Percentiles rank a stretch among this genome's conserved stretches.
phyloP scores from a whole-genome alignment of 495 filamentous ascomycete species.

The Trichoderma orchidacearum region DNA sequence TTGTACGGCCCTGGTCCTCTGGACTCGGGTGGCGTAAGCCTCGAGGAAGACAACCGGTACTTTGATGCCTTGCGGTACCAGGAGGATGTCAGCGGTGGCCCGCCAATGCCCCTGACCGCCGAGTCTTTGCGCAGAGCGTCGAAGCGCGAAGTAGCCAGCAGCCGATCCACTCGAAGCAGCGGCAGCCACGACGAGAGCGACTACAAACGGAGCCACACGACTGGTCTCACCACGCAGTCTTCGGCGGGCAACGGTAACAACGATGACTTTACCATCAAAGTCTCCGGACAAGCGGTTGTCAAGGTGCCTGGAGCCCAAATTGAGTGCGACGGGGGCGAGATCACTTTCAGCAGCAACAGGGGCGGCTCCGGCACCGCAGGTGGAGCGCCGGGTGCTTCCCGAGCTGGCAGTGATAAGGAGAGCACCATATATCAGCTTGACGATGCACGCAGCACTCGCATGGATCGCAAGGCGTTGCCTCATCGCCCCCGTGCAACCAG shows the following conservation, averaged over 20 bases:
- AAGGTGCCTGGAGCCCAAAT: slow-evolving; percentile 37
- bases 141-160: slow-evolving; percentile 28
- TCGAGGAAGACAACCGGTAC: slow-evolving; percentile 12
- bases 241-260: slow-evolving; percentile 22
- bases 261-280: slow-evolving; percentile 40
- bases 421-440: slow-evolving; percentile 21
- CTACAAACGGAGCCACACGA: slow-evolving; percentile 33
- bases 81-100: slow-evolving; percentile 29
- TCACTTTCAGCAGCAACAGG: slow-evolving; percentile 27
- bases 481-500: slow-evolving; percentile 23
- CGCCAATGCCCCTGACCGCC: slow-evolving; percentile 30
- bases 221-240: slow-evolving; percentile 38
- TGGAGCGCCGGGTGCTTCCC: slow-evolving; percentile 12
- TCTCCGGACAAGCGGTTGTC: slow-evolving; percentile 30
- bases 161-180: slow-evolving; percentile 37
- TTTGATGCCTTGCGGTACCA: slow-evolving; percentile 24
- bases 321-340: slow-evolving; percentile 38
- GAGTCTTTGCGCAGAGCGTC: slow-evolving; percentile 31
- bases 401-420: slow-evolving; percentile 24
- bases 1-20: slow-evolving; percentile 9
- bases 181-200: slow-evolving; percentile 43
- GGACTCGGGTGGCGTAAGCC: slow-evolving; percentile 5
- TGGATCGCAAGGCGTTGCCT: slow-evolving; percentile 18
- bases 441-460: slow-evolving; percentile 28
- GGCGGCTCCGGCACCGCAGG: background rate